Conservation (phyloP, 2,329 filamentous ascomycete genomes). For the Emergomyces africanus region DNA sequence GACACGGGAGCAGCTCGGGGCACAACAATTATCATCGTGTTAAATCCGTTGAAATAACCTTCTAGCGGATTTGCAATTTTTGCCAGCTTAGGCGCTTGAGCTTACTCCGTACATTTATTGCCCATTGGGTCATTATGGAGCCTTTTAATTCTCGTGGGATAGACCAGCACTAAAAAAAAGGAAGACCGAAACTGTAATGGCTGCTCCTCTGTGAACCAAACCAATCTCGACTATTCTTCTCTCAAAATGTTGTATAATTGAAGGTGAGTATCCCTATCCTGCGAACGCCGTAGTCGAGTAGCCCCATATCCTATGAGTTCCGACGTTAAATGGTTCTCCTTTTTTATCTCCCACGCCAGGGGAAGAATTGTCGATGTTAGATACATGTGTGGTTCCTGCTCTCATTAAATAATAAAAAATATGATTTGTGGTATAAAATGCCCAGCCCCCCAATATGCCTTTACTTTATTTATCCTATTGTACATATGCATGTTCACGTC, state of each 20-base stretch:
- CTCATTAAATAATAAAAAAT: constrained; percentile 1
- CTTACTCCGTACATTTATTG: background rate
- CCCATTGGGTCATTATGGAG: background rate
- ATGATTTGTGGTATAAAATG: background rate
- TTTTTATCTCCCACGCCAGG: background rate
- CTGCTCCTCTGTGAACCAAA: background rate
- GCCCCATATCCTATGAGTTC: background rate
- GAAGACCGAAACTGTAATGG: background rate
- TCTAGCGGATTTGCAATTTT: background rate
- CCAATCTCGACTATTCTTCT: background rate
- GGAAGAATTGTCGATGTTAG: background rate
- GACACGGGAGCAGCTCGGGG: background rate
- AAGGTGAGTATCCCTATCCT: background rate
- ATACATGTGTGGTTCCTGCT: constrained; percentile 2
- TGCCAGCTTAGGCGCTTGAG: background rate
- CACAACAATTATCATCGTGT: too few relatives aligned
- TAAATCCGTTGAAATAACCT: background rate
- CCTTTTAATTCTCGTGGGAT: background rate
- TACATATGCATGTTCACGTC: constrained; percentile 2
- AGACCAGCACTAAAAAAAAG: background rate
- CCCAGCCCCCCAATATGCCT: background rate
- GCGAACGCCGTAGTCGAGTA: background rate
- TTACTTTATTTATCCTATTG: background rate
- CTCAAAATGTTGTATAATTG: background rate
- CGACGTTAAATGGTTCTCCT: background rate